phyloP scores from a whole-genome alignment of 2,329 filamentous ascomycete species.

The Talaromyces sp. region DNA sequence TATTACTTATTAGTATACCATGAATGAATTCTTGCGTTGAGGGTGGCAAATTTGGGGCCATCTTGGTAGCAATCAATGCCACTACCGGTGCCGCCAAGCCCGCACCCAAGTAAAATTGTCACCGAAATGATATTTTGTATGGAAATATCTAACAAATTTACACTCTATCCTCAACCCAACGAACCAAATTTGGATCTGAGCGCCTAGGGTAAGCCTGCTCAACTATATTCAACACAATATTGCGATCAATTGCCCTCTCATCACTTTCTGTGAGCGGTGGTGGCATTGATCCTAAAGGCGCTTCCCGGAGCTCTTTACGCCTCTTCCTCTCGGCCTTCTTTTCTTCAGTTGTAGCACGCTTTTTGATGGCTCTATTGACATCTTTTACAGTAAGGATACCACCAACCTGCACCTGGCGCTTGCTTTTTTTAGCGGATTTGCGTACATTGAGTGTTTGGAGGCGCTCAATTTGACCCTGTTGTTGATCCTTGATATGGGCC shows the following conservation, averaged over 20 bases:
- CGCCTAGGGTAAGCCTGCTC: not conserved
- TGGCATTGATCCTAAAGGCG: not conserved
- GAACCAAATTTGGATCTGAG: not conserved
- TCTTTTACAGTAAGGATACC: not conserved
- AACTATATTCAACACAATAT: not conserved
- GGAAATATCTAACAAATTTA: not conserved
- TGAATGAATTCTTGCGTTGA: conserved; percentile 14
- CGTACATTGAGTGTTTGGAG: not conserved
- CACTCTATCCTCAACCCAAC: not conserved
- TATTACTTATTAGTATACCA: conserved; percentile 13
- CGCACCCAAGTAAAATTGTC: no score
- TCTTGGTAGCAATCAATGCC: not conserved
- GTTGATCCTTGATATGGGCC: not conserved
- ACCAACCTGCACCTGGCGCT: not conserved
- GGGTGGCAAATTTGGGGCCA: not conserved
- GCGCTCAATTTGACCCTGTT: not conserved
- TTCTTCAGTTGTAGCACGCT: not conserved
- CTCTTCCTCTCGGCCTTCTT: not conserved
- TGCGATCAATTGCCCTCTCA: not conserved
- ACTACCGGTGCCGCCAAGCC: no score
- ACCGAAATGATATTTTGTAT: not conserved
- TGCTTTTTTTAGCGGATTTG: not conserved
- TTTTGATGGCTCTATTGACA: not conserved
- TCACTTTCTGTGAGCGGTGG: not conserved
- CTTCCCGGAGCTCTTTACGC: not conserved